A percentile compares a stretch with the other conserved stretches of the same genome.
These are phyloP conservation scores for Scheffersomyces lignosus DNA, from an alignment of 805 yeast species.

Conservation along the genomic window DNA sequence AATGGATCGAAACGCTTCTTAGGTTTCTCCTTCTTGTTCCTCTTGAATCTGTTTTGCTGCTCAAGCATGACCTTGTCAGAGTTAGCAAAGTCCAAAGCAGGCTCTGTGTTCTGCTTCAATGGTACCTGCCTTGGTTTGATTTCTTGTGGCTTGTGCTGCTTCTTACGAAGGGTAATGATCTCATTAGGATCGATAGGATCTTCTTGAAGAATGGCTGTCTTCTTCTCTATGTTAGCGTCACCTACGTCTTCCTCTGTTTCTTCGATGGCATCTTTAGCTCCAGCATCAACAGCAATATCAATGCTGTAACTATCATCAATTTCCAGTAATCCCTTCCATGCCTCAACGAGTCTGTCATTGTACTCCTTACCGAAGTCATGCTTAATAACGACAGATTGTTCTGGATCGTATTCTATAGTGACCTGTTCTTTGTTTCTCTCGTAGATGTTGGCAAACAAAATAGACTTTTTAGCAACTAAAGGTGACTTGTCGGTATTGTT, in stretches of 20 bases:
- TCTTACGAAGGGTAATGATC: constrained; percentile 39
- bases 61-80: constrained; percentile 43
- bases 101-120: constrained; percentile 8
- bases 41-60: constrained; percentile 9
- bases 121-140: constrained; percentile 1
- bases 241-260: constrained; percentile 10
- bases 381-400: constrained; percentile 10
- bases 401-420: constrained; percentile 16
- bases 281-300: constrained; percentile 7
- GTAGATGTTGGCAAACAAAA: constrained; percentile 14
- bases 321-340: constrained; percentile 13
- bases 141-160: constrained; percentile 8
- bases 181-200: constrained; percentile 30
- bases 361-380: constrained; percentile 18
- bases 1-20: constrained; percentile 64
- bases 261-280: constrained; percentile 4
- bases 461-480: constrained; percentile 10
- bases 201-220: not conserved
- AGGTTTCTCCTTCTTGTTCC: constrained; percentile 19
- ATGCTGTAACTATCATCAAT: constrained; percentile 1
- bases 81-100: constrained; percentile 45
- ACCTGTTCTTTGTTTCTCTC: constrained; percentile 5
- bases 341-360: constrained; percentile 11
- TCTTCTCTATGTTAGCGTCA: not conserved
- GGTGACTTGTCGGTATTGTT: not conserved